Conservation (phyloP, 192 early-diverging fungal genomes). For the Backusella australiensis region DNA sequence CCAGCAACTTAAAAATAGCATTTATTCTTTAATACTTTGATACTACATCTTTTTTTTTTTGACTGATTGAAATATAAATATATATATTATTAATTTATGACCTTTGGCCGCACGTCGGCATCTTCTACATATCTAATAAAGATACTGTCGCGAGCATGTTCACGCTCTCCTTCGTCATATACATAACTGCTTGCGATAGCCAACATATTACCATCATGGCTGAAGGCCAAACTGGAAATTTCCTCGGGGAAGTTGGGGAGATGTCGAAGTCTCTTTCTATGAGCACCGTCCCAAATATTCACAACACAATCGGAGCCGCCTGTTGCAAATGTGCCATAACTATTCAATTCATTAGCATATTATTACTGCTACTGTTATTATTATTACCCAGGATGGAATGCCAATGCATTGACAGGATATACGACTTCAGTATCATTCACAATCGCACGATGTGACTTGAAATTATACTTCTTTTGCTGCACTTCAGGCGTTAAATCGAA, state of each 20-base stretch:
- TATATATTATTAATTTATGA: not conserved
- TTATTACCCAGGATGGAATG: slow-evolving; percentile 82
- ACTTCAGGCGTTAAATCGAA: slow-evolving; percentile 69
- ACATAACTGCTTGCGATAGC: slow-evolving; percentile 93
- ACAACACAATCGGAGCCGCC: slow-evolving; percentile 93
- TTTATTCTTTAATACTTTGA: not conserved
- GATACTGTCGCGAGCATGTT: slow-evolving; percentile 77
- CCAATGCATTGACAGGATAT: slow-evolving; percentile 91
- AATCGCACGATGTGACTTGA: slow-evolving; percentile 92
- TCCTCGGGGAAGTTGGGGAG: slow-evolving; percentile 81
- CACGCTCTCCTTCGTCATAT: slow-evolving; percentile 92
- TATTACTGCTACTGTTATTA: too few relatives aligned
- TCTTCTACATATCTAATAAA: slow-evolving; percentile 73
- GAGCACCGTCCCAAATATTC: slow-evolving; percentile 88
- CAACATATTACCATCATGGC: slow-evolving; percentile 69
- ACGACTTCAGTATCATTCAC: slow-evolving; percentile 79
- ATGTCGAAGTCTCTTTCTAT: slow-evolving; percentile 85
- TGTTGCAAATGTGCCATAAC: slow-evolving; percentile 92
- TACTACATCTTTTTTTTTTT: not conserved
- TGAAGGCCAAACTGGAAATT: slow-evolving; percentile 81
- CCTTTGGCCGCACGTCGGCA: slow-evolving; percentile 43
- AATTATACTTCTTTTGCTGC: slow-evolving; percentile 87
- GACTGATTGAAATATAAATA: not conserved
- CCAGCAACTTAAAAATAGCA: not conserved
- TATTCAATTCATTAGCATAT: slow-evolving; percentile 8